These are phyloP conservation scores for Marasmius sp. DNA, from an alignment of 1,284 basidiomycete genomes.

Conservation along the genomic window DNA sequence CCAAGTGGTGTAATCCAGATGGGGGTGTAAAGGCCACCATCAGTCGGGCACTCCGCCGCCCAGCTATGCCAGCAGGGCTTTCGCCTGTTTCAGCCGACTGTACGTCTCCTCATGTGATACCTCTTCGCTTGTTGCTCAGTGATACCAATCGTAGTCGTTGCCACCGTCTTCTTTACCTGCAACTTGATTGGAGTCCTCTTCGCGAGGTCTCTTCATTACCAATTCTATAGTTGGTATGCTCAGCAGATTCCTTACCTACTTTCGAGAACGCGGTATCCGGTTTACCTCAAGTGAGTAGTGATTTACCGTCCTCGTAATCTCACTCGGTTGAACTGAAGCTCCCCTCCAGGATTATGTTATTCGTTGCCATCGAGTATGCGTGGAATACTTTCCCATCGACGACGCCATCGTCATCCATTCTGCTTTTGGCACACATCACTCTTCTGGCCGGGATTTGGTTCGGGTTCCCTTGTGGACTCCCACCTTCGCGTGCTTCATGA, in stretches of 20 bases:
- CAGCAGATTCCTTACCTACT: slow-evolving; percentile 88
- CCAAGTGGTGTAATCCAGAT: slow-evolving; percentile 69
- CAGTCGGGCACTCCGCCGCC: slow-evolving; percentile 52
- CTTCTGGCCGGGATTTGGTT: slow-evolving; percentile 70
- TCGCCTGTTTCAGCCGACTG: slow-evolving; percentile 57
- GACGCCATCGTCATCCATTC: slow-evolving; percentile 59
- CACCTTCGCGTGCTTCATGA: neutral
- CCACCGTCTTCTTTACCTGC: slow-evolving; percentile 83
- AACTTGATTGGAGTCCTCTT: slow-evolving; percentile 92
- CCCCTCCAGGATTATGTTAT: slow-evolving; percentile 54
- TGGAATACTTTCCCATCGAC: slow-evolving; percentile 92
- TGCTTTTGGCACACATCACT: slow-evolving; percentile 58
- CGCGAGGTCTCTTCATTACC: slow-evolving; percentile 96
- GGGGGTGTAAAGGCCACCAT: slow-evolving; percentile 65
- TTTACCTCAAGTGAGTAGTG: slow-evolving; percentile 56
- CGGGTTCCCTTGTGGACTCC: slow-evolving; percentile 33
- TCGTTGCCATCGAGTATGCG: slow-evolving; percentile 75
- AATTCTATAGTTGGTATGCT: slow-evolving; percentile 98
- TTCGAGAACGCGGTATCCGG: slow-evolving; percentile 71
- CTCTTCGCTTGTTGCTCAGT: slow-evolving; percentile 10
- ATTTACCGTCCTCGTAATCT: slow-evolving; percentile 5
- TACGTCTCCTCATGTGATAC: slow-evolving; percentile 31
- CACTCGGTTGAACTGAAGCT: slow-evolving; percentile 1
- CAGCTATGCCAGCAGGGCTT: slow-evolving; percentile 45
- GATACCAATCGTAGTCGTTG: slow-evolving; percentile 57